Base-by-base conservation (phyloP, 78 protist species). In the Dictyostelium purpureum region DNA sequence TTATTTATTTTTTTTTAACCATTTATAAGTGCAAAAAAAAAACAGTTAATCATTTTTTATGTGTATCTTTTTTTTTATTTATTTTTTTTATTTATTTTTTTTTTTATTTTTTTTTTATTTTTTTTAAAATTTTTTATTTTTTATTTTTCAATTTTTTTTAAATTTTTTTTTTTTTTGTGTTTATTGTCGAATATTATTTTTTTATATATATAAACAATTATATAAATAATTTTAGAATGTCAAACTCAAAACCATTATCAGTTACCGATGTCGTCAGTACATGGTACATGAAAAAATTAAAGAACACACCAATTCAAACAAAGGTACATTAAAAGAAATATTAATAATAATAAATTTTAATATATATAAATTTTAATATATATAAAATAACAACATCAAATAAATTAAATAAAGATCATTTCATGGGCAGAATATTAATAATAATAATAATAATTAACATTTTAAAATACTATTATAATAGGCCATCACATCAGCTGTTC, bases 401-500 rank as follows among this genome's bases (percentile, higher is more conserved):
- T 28, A 28, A 21, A 63, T 38, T 33, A 5, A 42, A 40, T 69
- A n/a, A 2, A 69, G 5, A 69, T 69, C 24, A 42, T 6, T 38
- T 69, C 19, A 2, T 69, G 9, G 5, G 7, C 21, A 2, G 11
- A 21, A 28, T 21, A 21, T 14, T 49, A 9, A 63, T 0, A 26
- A 0, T 16, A 16, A 9, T 63, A 10, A 1, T 59, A 59, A 26
- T 35, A 52, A 1, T 52, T n/a, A 21, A 52, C 21, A 21, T 52
- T 52, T 52, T 52, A 21, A 6, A 6, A 3, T 54, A 11, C 12
- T 54, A 6, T n/a, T 54, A n/a, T n/a, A n/a, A n/a, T 57, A 77
- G 74, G 89, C 81, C 24, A 67, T 83, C 19, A 83, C 91, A 2
- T 83, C 91, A 28, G 91, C 91, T 24, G 51, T 81, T 24, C 35